These are phyloP conservation scores for Chlorella ohadii DNA, from an alignment of 139 green algal species.

Conservation along the genomic window DNA sequence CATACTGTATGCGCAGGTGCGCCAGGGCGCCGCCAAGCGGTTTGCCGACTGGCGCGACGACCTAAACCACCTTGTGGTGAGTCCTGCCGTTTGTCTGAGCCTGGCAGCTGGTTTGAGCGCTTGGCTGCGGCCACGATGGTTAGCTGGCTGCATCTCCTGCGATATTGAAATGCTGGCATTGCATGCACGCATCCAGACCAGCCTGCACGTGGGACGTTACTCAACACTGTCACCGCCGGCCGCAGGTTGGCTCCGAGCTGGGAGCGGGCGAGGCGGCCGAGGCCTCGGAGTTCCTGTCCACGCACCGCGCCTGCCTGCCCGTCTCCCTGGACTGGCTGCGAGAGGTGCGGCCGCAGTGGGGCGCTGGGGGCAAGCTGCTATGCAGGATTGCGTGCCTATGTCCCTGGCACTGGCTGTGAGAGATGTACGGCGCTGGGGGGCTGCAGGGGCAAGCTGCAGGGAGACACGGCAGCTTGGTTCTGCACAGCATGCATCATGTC, in stretches of 20 bases:
- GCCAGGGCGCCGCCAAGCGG: conserved; percentile 44
- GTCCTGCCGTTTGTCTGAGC: background rate
- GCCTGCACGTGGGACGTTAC: too few relatives aligned
- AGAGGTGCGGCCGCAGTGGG: background rate
- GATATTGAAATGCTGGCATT: background rate
- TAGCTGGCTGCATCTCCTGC: background rate
- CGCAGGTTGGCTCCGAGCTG: background rate
- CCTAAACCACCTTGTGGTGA: conserved; percentile 51
- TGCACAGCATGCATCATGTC: too few relatives aligned
- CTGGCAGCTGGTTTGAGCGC: too few relatives aligned
- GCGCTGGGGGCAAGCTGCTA: too few relatives aligned
- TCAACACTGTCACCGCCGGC: too few relatives aligned
- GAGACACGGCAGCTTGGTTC: too few relatives aligned
- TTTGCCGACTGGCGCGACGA: conserved; percentile 25
- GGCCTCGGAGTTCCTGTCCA: conserved; percentile 5
- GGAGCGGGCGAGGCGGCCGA: background rate
- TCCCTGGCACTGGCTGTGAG: too few relatives aligned
- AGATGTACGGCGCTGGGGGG: too few relatives aligned
- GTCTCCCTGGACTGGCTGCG: conserved; percentile 55
- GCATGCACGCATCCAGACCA: too few relatives aligned
- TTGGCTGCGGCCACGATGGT: too few relatives aligned
- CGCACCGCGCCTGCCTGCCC: conserved; percentile 25
- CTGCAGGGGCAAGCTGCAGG: background rate
- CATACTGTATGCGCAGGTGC: conserved; percentile 3
- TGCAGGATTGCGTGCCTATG: too few relatives aligned